Evolutionary conservation across 371 early-diverging fungal species (phyloP), one percentile per base, ranked within the genome.

Genomic region (Nematocida ironsii): DNA sequence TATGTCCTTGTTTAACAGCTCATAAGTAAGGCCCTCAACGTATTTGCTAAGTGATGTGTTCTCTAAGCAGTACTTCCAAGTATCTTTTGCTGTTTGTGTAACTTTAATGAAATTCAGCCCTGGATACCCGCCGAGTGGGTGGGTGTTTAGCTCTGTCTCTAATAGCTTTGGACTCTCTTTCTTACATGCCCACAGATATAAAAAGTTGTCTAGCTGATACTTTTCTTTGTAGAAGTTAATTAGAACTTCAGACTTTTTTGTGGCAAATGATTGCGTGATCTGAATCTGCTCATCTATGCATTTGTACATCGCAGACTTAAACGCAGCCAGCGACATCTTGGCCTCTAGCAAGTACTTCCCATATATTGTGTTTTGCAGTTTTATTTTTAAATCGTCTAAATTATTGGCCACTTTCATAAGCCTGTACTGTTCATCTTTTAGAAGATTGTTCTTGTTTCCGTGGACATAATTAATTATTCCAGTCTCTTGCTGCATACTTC

Each of bases 201-300:
- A 82, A 66, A 87, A 87, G 72, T 84, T 84, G n/a, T 75, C 61
- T 3, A 87, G 83, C 67, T 76, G 80, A 64, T 80, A 83, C 27
- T 40, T 68, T 42, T 86, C 85, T 61, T 75, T 64, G 58, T 83
- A 86, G 62, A 84, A 87, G 39, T 83, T 76, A 4, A 86, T 57
- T 27, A 78, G 62, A 44, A 9, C 23, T 45, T 16, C n/a, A 7
- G 80, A 69, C 39, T 40, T 4, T 6, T 25, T 23, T n/a, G 80
- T 70, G 5, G 80, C n/a, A 47, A 70, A 78, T 39, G 70, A 13
- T 6, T 39, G 44, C 11, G 80, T 78, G 6, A 47, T 47, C 6
- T 57, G 20, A 0, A 78, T 61, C 64, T 78, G 70, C 27, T 68
- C 13, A 6, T 69, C 56, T 13, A 78, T 13, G 44, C 55, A 78